Conservation (phyloP, 352 stramenopile species). For the Phytopythium chamaehyphon region DNA sequence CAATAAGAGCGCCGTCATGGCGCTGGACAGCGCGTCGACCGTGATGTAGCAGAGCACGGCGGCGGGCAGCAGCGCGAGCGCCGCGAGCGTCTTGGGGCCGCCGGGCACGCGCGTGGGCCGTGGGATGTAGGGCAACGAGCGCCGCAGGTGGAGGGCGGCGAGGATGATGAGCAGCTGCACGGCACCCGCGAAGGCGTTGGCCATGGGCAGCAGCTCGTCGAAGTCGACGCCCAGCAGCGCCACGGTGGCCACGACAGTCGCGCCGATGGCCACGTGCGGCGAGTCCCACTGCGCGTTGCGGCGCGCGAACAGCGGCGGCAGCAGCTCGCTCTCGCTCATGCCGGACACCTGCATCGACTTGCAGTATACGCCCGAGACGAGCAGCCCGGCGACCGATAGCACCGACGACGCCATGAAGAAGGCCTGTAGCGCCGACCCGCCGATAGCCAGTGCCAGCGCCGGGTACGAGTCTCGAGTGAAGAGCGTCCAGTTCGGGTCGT, state of each 20-base stretch:
- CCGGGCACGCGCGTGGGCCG: slow-evolving; percentile 44
- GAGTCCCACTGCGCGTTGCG: slow-evolving; percentile 30
- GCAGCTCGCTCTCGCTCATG: slow-evolving; percentile 76
- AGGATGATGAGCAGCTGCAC: slow-evolving; percentile 85
- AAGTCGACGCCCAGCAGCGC: slow-evolving; percentile 40
- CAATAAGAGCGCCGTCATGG: slow-evolving; percentile 27
- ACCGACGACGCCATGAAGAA: slow-evolving; percentile 81
- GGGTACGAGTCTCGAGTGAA: slow-evolving; percentile 90
- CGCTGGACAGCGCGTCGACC: slow-evolving; percentile 21
- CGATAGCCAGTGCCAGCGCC: slow-evolving; percentile 75
- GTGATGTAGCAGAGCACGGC: slow-evolving; percentile 31
- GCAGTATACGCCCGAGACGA: slow-evolving; percentile 87
- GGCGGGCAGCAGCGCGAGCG: slow-evolving; percentile 16
- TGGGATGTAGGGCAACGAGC: slow-evolving; percentile 54
- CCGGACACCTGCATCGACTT: slow-evolving; percentile 85
- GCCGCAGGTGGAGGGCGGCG: slow-evolving; percentile 85
- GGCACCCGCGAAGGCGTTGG: slow-evolving; percentile 88
- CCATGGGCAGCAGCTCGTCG: slow-evolving; percentile 68
- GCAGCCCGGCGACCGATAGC: slow-evolving; percentile 84
- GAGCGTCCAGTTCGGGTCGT: slow-evolving; percentile 58
- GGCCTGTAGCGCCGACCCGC: slow-evolving; percentile 71
- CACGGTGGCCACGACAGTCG: slow-evolving; percentile 30
- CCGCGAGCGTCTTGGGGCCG: slow-evolving; percentile 13
- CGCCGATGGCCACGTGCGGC: slow-evolving; percentile 36
- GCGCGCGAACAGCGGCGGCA: slow-evolving; percentile 76